These are phyloP conservation scores for Akanthomyces lecanii DNA, from an alignment of 2,329 filamentous ascomycete species.

Conservation along the genomic window DNA sequence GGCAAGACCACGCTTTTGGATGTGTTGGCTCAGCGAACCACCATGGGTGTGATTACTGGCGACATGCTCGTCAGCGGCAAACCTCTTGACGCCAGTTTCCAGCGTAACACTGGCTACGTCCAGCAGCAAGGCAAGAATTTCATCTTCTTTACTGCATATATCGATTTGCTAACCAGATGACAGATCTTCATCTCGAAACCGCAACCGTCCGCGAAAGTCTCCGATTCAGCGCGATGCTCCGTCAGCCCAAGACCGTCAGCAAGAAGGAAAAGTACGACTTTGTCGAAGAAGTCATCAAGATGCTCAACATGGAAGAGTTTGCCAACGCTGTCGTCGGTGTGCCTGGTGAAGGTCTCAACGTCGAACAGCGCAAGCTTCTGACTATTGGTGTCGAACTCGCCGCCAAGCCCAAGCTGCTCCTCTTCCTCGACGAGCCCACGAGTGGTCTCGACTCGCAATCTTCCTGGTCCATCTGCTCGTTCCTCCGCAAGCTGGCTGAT, in stretches of 20 bases:
- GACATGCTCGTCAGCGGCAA: slow-evolving; percentile 63
- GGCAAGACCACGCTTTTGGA: slow-evolving; percentile 43
- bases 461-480: slow-evolving; percentile 59
- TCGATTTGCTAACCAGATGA: background rate
- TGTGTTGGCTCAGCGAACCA: slow-evolving; percentile 45
- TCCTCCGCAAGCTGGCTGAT: slow-evolving; percentile 58
- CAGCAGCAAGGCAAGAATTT: slow-evolving; percentile 53
- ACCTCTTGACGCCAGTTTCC: slow-evolving; percentile 53
- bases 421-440: slow-evolving; percentile 61
- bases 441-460: slow-evolving; percentile 60
- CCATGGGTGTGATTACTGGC: slow-evolving; percentile 59
- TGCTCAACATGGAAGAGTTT: slow-evolving; percentile 64
- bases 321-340: slow-evolving; percentile 62
- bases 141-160: background rate
- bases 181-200: slow-evolving; percentile 53
- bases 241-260: slow-evolving; percentile 51
- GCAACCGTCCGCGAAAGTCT: slow-evolving; percentile 53
- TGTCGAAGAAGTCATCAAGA: slow-evolving; percentile 61
- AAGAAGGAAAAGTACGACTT: slow-evolving; percentile 56
- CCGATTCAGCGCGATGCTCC: slow-evolving; percentile 52
- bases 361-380: slow-evolving; percentile 58
- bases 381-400: slow-evolving; percentile 59
- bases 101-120: slow-evolving; percentile 63
- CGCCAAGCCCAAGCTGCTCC: slow-evolving; percentile 52
- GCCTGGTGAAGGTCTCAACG: slow-evolving; percentile 56